Evolutionary conservation across 305 asterid genomes (phyloP), one percentile per base, ranked within the genome.

Genomic region (Fraxinus xanthoxyloides): DNA sequence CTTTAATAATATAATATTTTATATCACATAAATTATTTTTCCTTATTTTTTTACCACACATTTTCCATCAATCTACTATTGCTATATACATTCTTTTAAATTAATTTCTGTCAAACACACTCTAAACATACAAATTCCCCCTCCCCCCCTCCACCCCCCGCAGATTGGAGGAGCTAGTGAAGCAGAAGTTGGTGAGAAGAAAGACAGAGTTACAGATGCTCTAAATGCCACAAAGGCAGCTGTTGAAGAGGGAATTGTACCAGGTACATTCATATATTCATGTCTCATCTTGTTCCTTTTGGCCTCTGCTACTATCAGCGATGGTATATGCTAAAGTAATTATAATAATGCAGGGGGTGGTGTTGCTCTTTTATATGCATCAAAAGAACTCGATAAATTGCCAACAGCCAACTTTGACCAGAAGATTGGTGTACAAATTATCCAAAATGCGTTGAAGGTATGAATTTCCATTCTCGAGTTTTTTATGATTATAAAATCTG

Each of bases 131-230:
- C 30, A 9, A 21, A 23, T 70, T 36, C 21, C 4, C 35, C 38
- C 76, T 3, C 35, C 38, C 76, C 83, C 76, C 4, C 35, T 34
- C 76, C 83, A n/a, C 4, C 35, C 38, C 76, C 83, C 76, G 32
- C 83, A 91, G 93, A 84, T 91, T 72, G 97, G 97, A 61, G 96
- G 94, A 78, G 93, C 94, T 34, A 92, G 93, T 84, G 97, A 92
- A 85, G 73, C 79, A 10, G 97, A 92, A 82, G 94, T 90, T 83
- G 72, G 89, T 36, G 97, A 92, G 88, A 92, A 86, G 89, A 92
- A 92, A 85, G 93, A 90, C 79, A 89, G 94, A 77, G 92, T 92
- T 26, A 88, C 92, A 0, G 97, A 92, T 80, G 94, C 97, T 76
- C 80, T 92, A 61, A 89, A 90, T 86, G 93, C 97, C 24, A 92